Base-by-base conservation (phyloP, 2,329 filamentous ascomycete genomes). In the Cucurbitaria berberidis region DNA sequence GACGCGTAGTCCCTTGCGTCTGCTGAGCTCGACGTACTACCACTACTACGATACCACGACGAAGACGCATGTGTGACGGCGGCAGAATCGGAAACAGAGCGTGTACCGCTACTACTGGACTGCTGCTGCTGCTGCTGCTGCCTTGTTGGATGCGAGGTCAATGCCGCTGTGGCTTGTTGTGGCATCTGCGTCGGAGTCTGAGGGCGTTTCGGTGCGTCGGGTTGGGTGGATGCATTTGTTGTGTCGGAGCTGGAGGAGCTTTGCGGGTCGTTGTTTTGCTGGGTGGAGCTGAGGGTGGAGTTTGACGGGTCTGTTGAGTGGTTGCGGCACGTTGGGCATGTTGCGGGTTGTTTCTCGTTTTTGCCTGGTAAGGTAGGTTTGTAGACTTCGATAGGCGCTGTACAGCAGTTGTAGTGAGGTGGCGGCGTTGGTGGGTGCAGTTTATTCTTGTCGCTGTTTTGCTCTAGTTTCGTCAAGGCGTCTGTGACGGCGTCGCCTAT, bases 401-500 rank as follows among this genome's bases (percentile, higher is more conserved):
- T 18, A 43, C 45, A 38, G 24, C 29, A 24, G 4, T 43, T 47
- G 36, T 50, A 49, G 9, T 50, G 29, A 18, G 41, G 30, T 16
- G 51, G 39, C 7, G 57, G 49, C n/a, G 29, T 43, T 49, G 48
- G 43, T 32, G 29, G 36, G 46, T 21, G 58, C 34, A 19, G 29
- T 15, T 44, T 58, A 19, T 53, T 51, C 24, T 34, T 55, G 21
- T 52, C 53, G 11, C 52, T 63, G 45, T 65, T 66, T 10, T 45
- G 53, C 30, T 69, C 64, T 9, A 69, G 47, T 19, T 54, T 62
- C 5, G 59, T 41, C 5, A 69, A 35, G 1, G 66, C 63, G 36
- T 60, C 56, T 2, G 60, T 57, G 5, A 68, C 59, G 8, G 60
- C 58, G 27, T 60, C 54, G 3, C 64, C 59, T 1, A 63, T 43